Conservation (phyloP, 1,284 basidiomycete genomes). For the Microstroma glucosiphilum region DNA sequence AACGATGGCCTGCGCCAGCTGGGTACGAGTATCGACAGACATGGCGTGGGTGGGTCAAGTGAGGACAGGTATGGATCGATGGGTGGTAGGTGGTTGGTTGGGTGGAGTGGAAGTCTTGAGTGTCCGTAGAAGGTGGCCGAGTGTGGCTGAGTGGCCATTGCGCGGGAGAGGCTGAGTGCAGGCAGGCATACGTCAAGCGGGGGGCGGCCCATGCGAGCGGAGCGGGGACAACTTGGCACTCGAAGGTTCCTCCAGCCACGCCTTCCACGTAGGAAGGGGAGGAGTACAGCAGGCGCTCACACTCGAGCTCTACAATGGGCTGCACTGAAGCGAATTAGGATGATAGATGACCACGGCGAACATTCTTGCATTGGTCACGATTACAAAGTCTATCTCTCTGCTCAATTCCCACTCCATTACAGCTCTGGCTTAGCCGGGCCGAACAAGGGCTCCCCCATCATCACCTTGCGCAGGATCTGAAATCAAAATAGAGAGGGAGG, state of each 20-base stretch:
- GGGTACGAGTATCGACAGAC: not conserved
- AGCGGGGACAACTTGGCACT: not conserved
- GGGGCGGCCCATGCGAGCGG: not conserved
- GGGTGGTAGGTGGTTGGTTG: too few relatives aligned
- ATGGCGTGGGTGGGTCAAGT: not conserved
- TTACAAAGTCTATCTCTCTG: not conserved
- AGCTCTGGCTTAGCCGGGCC: not conserved
- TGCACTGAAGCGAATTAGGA: not conserved
- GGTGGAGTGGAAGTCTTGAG: too few relatives aligned
- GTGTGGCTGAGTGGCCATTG: too few relatives aligned
- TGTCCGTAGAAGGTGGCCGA: too few relatives aligned
- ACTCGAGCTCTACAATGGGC: not conserved
- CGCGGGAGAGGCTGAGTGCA: too few relatives aligned
- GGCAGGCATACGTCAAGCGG: not conserved
- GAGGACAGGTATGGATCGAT: too few relatives aligned
- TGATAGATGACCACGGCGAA: too few relatives aligned
- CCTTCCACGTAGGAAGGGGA: not conserved
- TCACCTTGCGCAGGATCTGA: not conserved
- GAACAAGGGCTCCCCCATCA: not conserved
- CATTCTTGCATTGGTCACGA: too few relatives aligned
- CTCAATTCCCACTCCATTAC: not conserved
- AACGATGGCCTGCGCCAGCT: constrained; percentile 11
- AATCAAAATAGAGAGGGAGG: not conserved
- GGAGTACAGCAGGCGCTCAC: not conserved
- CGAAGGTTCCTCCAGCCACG: not conserved